Base-by-base conservation (phyloP, 129 eudicot genomes). In the Silybum marianum region DNA sequence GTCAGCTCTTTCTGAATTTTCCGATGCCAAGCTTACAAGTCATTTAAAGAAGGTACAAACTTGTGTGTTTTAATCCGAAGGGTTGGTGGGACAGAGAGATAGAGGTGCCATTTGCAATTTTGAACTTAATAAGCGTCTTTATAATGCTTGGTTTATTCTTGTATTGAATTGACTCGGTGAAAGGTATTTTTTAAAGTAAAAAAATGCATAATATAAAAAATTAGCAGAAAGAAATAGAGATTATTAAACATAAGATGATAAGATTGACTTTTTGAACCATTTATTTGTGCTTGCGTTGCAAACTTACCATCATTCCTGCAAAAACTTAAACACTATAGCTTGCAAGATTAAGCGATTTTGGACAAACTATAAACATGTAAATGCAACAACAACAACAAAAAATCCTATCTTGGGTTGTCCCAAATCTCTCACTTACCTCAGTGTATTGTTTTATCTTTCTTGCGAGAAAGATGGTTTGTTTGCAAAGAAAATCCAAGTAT, bases 11-110 rank as follows among this genome's bases (percentile, higher is more conserved):
- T 84, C 87, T n/a, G 92, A 86, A 65, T 85, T 84, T 87, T 89
- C 97, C 14, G 81, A 78, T 82, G 84, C 80, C 68, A 80, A 85
- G 74, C 76, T 87, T 83, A 87, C 80, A 81, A 83, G 24, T 54
- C 89, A 89, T 71, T 82, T 88, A 72, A 89, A 92, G 51, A 92
- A 95, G 99, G 99, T 95, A 80, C 73, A 70, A 36, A 38, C 58
- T 46, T 44, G 32, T 68, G 24, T 60, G 23, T 25, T 54, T 14
- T 30, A 40, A 38, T 38, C 32, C 10, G 6, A 40, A 54, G 77
- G 62, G 6, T 51, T 16, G 22, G 63, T 51, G 63, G 63, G 63
- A 51, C 22, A 51, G 63, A 48, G 21, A 4, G 6, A 48, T 48
- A 19, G 62, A 48, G 62, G 19, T 48, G 62, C 6, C 19, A 48